Evolutionary conservation across 345 rosid genomes (phyloP).

Genomic region (Zanthoxylum bungeanum): DNA sequence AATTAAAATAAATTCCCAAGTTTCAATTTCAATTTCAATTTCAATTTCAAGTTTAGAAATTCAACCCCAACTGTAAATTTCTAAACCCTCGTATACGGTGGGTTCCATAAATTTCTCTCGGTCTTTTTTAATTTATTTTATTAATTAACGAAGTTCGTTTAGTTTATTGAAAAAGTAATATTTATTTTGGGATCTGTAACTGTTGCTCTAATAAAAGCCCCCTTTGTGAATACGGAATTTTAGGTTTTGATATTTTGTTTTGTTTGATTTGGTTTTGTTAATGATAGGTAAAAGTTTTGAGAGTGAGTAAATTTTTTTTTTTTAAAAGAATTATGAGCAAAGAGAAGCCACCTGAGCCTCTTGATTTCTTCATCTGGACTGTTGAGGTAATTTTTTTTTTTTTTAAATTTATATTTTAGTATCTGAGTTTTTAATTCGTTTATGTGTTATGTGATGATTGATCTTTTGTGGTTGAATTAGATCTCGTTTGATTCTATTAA

Average conservation of each 20-base stretch:
- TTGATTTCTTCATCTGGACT: constrained; percentile 99
- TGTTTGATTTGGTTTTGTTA: neutral
- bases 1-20: neutral
- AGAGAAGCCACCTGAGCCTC: constrained; percentile 86
- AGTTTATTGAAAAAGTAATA: neutral
- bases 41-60: neutral
- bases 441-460: neutral
- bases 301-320: neutral
- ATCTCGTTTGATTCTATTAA: neutral
- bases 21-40: constrained; percentile 12
- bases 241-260: neutral
- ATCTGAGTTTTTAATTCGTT: neutral
- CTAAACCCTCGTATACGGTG: constrained; percentile 14
- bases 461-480: neutral
- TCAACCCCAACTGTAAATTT: neutral
- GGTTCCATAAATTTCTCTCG: constrained; percentile 10
- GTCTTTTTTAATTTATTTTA: constrained; percentile 10
- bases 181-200: constrained; percentile 1
- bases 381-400: constrained; percentile 57
- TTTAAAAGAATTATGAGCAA: constrained; percentile 50
- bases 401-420: neutral
- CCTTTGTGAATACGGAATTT: neutral
- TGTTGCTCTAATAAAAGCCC: neutral
- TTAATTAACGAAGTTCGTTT: neutral
- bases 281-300: constrained; percentile 16